A percentile compares a stretch with the other conserved stretches of the same genome.
phyloP scores from a whole-genome alignment of 2,329 filamentous ascomycete genomes.

The Juglanconis juglandina region DNA sequence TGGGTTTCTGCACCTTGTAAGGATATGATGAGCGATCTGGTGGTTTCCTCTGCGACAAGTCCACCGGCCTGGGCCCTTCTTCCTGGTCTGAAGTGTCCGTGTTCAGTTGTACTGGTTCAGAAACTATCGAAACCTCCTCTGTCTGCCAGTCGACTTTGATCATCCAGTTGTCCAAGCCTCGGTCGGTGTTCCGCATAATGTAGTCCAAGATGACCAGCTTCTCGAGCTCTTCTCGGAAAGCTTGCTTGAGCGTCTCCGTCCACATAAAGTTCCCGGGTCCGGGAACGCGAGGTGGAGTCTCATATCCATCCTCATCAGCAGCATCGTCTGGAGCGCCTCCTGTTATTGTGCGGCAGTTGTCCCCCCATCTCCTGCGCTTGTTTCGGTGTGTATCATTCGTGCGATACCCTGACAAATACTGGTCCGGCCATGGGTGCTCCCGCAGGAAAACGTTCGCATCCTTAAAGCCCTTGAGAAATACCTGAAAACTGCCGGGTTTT shows the following conservation, averaged over 20 bases:
- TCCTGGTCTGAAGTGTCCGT: slow-evolving; percentile 49
- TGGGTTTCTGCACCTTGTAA: slow-evolving; percentile 77
- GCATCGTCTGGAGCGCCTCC: slow-evolving; percentile 55
- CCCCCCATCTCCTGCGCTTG: slow-evolving; percentile 72
- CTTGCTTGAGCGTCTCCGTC: slow-evolving; percentile 84
- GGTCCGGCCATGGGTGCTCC: slow-evolving; percentile 96
- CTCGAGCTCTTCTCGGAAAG: slow-evolving; percentile 91
- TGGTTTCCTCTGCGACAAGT: slow-evolving; percentile 42
- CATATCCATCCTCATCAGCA: slow-evolving; percentile 42
- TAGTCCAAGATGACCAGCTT: slow-evolving; percentile 97
- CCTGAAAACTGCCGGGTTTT: slow-evolving; percentile 94
- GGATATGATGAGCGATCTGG: slow-evolving; percentile 53
- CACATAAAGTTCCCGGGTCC: slow-evolving; percentile 67
- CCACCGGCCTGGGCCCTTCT: slow-evolving; percentile 60
- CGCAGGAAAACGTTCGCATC: slow-evolving; percentile 94
- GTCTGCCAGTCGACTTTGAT: slow-evolving; percentile 88
- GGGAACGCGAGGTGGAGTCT: slow-evolving; percentile 34
- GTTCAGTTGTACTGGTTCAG: slow-evolving; percentile 71
- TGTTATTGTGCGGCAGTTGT: slow-evolving; percentile 69
- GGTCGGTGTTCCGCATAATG: slow-evolving; percentile 97
- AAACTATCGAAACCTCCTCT: slow-evolving; percentile 79
- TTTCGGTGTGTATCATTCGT: slow-evolving; percentile 63
- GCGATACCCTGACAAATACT: slow-evolving; percentile 69
- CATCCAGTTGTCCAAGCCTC: slow-evolving; percentile 99
- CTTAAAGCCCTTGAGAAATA: slow-evolving; percentile 95